These are phyloP conservation scores for Lentinula guzmanii DNA, from an alignment of 768 basidiomycete genomes.

Conservation along the genomic window DNA sequence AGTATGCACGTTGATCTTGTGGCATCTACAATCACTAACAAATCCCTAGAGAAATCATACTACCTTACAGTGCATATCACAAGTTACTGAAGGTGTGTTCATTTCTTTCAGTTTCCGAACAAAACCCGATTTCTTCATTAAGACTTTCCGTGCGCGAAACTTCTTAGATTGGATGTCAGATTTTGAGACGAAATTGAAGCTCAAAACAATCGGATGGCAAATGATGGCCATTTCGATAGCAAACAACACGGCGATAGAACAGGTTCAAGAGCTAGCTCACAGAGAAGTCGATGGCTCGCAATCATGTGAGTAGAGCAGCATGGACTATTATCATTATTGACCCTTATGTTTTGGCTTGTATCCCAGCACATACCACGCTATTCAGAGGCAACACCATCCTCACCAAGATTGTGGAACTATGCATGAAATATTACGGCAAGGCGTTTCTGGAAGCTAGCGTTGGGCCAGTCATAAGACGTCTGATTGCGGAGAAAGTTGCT, in stretches of 20 bases:
- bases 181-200: conserved; percentile 58
- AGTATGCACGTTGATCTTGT: conserved; percentile 39
- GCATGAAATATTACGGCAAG: conserved; percentile 79
- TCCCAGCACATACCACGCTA: conserved; percentile 66
- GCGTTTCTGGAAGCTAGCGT: conserved; percentile 77
- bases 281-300: conserved; percentile 67
- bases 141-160: conserved; percentile 51
- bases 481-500: conserved; percentile 67
- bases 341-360: background rate
- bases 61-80: conserved; percentile 61
- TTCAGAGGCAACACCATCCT: conserved; percentile 65
- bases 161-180: conserved; percentile 73
- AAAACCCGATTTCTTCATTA: conserved; percentile 15
- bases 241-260: conserved; percentile 55
- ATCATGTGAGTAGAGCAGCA: conserved; percentile 40
- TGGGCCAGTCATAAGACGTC: conserved; percentile 59
- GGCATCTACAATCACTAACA: conserved; percentile 6
- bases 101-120: background rate
- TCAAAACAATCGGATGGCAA: conserved; percentile 56
- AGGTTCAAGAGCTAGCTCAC: conserved; percentile 64
- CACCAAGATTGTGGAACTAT: conserved; percentile 72
- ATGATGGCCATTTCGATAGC: conserved; percentile 67
- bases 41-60: conserved; percentile 62
- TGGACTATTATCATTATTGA: background rate
- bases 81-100: conserved; percentile 50